These are phyloP conservation scores for Pelargonium australe DNA, from an alignment of 441 rosid genomes.

Conservation along the genomic window DNA sequence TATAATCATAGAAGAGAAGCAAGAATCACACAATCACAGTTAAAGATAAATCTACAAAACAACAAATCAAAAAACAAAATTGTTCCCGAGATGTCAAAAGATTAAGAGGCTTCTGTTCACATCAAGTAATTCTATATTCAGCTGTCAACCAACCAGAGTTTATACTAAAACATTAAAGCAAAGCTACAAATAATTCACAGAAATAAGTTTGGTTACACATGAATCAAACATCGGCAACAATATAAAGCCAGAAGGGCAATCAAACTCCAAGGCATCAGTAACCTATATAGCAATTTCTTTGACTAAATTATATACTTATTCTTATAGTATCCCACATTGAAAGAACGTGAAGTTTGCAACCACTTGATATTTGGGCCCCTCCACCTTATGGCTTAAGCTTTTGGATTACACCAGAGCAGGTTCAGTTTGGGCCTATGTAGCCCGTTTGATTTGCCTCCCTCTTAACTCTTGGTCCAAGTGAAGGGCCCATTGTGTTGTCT, in stretches of 20 bases:
- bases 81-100: background rate
- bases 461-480: too few species aligned
- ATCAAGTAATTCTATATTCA: background rate
- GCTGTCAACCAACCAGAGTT: background rate
- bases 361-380: too few species aligned
- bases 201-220: conserved; percentile 6
- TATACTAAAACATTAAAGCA: background rate
- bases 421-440: too few species aligned
- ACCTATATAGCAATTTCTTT: too few species aligned
- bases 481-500: too few species aligned
- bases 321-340: too few species aligned
- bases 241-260: background rate
- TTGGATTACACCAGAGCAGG: too few species aligned
- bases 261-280: background rate
- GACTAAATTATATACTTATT: too few species aligned
- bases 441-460: too few species aligned
- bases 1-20: background rate
- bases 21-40: background rate
- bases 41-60: background rate
- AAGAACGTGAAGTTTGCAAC: too few species aligned
- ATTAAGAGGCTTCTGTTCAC: background rate
- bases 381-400: too few species aligned
- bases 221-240: background rate
- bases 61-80: background rate
- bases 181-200: background rate